A percentile compares a stretch with the other conserved stretches of the same genome.
phyloP scores from a whole-genome alignment of 2,329 filamentous ascomycete species.

The Verticillium longisporum region DNA sequence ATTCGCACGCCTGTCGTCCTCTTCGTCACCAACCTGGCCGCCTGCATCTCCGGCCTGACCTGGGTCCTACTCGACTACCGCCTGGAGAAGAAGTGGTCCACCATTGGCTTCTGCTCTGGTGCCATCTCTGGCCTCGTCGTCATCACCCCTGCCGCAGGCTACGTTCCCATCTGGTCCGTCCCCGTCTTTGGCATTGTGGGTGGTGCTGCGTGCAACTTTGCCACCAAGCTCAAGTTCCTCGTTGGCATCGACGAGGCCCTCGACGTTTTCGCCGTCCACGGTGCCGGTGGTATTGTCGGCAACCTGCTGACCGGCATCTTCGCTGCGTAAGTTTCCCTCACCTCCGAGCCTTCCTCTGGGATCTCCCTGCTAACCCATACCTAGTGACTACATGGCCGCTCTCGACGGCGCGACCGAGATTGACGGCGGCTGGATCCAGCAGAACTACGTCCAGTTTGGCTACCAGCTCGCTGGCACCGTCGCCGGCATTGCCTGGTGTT shows the following conservation, averaged over 20 bases:
- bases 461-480: conserved; percentile 65
- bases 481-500: conserved; percentile 59
- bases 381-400: conserved; percentile 60
- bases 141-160: conserved; percentile 78
- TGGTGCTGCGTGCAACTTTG: conserved; percentile 71
- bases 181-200: conserved; percentile 52
- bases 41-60: conserved; percentile 71
- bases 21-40: conserved; percentile 81
- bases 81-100: conserved; percentile 89
- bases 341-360: not conserved
- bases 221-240: conserved; percentile 72
- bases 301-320: conserved; percentile 75
- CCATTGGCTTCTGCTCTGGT: conserved; percentile 89
- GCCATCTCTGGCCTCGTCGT: conserved; percentile 82
- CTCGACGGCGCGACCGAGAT: conserved; percentile 57
- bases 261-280: conserved; percentile 89
- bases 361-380: not conserved
- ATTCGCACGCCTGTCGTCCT: conserved; percentile 85
- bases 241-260: conserved; percentile 80
- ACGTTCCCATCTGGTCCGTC: conserved; percentile 60
- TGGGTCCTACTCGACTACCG: conserved; percentile 86
- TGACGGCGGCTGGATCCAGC: conserved; percentile 63
- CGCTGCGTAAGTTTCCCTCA: conserved; percentile 47
- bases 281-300: conserved; percentile 73
- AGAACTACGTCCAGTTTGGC: conserved; percentile 63